These are phyloP conservation scores for Phytopythium boreale DNA, from an alignment of 352 stramenopile species.

Conservation along the genomic window DNA sequence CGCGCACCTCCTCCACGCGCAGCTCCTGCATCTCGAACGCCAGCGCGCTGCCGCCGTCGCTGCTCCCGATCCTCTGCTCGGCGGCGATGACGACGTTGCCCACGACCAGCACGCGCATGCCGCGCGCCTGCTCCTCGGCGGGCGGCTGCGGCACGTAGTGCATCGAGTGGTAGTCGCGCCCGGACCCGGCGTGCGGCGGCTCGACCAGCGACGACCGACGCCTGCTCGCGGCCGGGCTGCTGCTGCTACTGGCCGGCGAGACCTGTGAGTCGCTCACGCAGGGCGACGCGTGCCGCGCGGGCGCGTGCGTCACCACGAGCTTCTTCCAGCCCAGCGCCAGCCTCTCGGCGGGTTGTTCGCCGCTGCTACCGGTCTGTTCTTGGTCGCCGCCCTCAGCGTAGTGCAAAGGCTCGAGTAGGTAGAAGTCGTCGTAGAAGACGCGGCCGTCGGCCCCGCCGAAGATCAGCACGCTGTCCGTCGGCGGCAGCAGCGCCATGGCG, in stretches of 20 bases:
- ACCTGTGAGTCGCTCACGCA: constrained; percentile 11
- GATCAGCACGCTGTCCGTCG: constrained; percentile 45
- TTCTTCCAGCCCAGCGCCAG: constrained; percentile 13
- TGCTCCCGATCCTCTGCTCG: constrained; percentile 8
- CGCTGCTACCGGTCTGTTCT: background rate
- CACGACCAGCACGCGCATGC: constrained; percentile 58
- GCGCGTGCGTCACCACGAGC: constrained; percentile 36
- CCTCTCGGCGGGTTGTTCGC: background rate
- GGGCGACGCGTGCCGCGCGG: constrained; percentile 12
- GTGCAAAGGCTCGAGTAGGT: constrained; percentile 40
- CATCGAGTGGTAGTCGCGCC: constrained; percentile 69
- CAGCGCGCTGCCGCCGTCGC: constrained; percentile 7
- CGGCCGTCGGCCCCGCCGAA: constrained; percentile 63
- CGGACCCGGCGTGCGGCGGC: constrained; percentile 17
- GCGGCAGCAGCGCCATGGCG: constrained; percentile 48
- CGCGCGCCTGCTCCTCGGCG: constrained; percentile 29
- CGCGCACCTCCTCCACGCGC: constrained; percentile 57
- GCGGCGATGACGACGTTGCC: constrained; percentile 55
- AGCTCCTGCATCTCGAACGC: constrained; percentile 50
- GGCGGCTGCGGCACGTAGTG: constrained; percentile 51
- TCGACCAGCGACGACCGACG: constrained; percentile 6
- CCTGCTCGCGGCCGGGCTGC: background rate
- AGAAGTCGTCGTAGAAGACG: constrained; percentile 60
- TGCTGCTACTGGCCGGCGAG: constrained; percentile 13
- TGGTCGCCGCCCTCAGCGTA: constrained; percentile 10